Base-by-base conservation (phyloP, 768 basidiomycete genomes). In the Suillus luteus region DNA sequence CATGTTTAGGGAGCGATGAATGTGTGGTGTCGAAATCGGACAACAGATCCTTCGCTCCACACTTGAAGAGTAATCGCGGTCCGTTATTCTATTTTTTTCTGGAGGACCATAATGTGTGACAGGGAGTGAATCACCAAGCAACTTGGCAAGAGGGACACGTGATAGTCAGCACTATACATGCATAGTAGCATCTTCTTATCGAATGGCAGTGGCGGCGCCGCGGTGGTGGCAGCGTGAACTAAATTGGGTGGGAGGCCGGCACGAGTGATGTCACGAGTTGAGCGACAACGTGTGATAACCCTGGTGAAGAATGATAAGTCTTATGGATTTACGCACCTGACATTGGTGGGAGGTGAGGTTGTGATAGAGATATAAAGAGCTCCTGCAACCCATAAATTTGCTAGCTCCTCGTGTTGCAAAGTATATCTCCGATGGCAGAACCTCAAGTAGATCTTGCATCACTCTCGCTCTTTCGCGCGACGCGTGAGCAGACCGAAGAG, bases 381-480 rank as follows among this genome's bases (percentile, higher is more conserved):
- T 35, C 52, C 52, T 54, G 19, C 15, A 40, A 24, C 22, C 2
- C 24, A 24, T 38, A 22, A 17, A 9, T 8, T 58, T 24, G 40
- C 55, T 15, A 24, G n/a, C 24, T 17, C 38, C 9, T 58, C 17
- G 40, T 11, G 27, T 40, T 41, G 17, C 22, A 27, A 40, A 41
- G 22, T 38, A 27, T 58, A 41, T 41, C 37, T 41, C 17, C 24
- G 11, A 58, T 58, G 57, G 17, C 38, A 41, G 57, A 41, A 58
- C 11, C 17, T 12, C 27, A 43, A 51, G 52, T 65, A 60, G 64
- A 70, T 51, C 59, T 72, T 37, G 65, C 69, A 31, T 66, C 67
- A 19, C 64, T 83, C 12, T 81, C 84, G 0, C 66, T 86, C 7
- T 84, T 82, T 67, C 73, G 71, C 8, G 86, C 85, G 41, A 85